Evolutionary conservation across 352 stramenopile genomes (phyloP).

Genomic region (Phytopythium oedochilum): DNA sequence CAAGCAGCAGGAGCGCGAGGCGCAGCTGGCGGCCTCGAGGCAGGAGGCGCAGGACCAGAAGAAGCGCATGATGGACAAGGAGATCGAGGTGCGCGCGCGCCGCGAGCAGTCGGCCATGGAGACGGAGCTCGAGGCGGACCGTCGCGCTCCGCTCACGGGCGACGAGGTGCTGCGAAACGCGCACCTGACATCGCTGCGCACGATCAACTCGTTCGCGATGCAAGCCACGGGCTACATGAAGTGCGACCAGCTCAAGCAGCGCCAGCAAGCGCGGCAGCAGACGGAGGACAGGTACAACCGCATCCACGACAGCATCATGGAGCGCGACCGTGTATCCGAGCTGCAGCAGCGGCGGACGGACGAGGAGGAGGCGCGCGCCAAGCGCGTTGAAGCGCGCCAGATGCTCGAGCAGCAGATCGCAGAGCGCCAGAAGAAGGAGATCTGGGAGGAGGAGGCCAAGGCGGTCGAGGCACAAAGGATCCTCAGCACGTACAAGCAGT

Average conservation of each 20-base stretch:
- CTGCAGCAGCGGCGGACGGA: constrained; percentile 42
- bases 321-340: constrained; percentile 52
- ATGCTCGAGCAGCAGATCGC: constrained; percentile 73
- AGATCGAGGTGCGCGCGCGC: constrained; percentile 52
- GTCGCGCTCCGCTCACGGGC: constrained; percentile 54
- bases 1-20: constrained; percentile 35
- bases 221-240: constrained; percentile 56
- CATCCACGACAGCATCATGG: constrained; percentile 74
- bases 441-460: constrained; percentile 76
- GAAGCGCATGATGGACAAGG: constrained; percentile 73
- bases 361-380: constrained; percentile 30
- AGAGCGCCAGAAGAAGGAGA: constrained; percentile 56
- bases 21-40: constrained; percentile 32
- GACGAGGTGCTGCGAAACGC: constrained; percentile 57
- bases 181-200: constrained; percentile 57
- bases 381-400: constrained; percentile 52
- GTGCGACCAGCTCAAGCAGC: constrained; percentile 49
- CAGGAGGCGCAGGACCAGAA: constrained; percentile 68
- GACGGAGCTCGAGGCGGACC: constrained; percentile 62
- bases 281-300: constrained; percentile 55
- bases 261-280: constrained; percentile 34
- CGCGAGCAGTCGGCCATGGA: constrained; percentile 70
- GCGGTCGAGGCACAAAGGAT: constrained; percentile 76
- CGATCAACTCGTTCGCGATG: constrained; percentile 62
- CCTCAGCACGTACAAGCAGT: constrained; percentile 77